Evolutionary conservation across 176 grass and related monocot species (phyloP), one percentile per base, ranked within the genome.

Genomic region (Musa itinerans): DNA sequence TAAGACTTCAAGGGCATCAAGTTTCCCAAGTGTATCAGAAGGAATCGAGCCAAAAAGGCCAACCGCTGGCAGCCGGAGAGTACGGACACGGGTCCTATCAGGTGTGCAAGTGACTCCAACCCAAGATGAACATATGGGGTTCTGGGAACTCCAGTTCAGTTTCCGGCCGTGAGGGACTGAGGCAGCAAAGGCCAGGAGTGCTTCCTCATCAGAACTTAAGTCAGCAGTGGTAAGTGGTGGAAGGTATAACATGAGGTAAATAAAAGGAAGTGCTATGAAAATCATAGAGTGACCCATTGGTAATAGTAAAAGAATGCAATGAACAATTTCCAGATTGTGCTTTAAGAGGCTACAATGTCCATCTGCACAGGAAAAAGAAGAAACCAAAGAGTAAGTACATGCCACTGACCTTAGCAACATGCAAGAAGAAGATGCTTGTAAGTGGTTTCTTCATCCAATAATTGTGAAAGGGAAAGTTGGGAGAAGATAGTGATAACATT

Each of bases 1-100:
- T 80, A 99, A 82, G 61, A 99, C 79, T 76, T 99, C 81, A 50
- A 99, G 66, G 20, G 90, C 95, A 79, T 99, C 88, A 86, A 99
- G 95, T 67, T 94, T 91, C 55, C 86, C 88, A 82, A 99, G 91
- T 11, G 76, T 99, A 74, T 91, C 82, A 0, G 86, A 71, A 59
- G 88, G 95, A 73, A 99, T 81, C 73, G 84, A 79, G 70, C 95
- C 95, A 13, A 94, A 83, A 58, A 99, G 85, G 78, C 95, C 95
- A 76, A 94, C 88, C 23, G 80, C 90, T 43, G 95, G 95, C 68
- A 99, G 73, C 1, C 91, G 86, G 25, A 99, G 74, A 4, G 84
- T 88, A 59, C 74, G 84, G 52, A 99, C 91, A 81, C 84, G 89
- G 48, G 75, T 86, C 57, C 83, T 82, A 79, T 91, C 78, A 61